Evolutionary conservation across 1,284 basidiomycete species (phyloP), one percentile per base, ranked within the genome.

Genomic region (Volvariella volvacea): DNA sequence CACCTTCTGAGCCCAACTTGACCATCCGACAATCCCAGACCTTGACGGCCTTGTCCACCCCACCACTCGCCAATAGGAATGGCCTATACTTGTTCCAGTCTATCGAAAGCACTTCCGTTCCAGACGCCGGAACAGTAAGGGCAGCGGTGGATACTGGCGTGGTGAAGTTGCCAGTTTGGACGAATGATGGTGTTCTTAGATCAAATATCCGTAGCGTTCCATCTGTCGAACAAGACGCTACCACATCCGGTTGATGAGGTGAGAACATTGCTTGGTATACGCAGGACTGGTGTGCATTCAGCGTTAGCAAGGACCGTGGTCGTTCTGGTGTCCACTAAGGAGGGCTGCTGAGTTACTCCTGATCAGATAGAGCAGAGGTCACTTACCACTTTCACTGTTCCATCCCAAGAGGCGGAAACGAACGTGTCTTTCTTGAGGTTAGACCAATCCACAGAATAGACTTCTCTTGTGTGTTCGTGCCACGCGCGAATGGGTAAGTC

Each of bases 381-480:
- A 70, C 88, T 45, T 55, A 93, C 93, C 33, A 97, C 60, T 65
- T 96, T 94, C 31, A 95, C 77, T 2, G 76, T 80, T 22, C 90
- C 91, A 60, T 99, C 95, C 95, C 95, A 98, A 17, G 87, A 91
- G 1, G 85, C 80, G 1, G 91, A 93, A 3, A 80, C 79, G 62
- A 99, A 98, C 1, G 80, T 74, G 49, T 92, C 85, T 63, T 99
- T 99, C 54, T 88, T 83, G 48, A 96, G 65, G 62, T 97, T 98
- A 51, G 88, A 94, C 95, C 95, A 99, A 63, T 99, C 92, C 9
- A 97, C 79, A n/a, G 87, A 88, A 66, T 92, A 94, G 4, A 93
- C 90, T 60, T 99, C 95, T 37, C 86, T 78, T 4, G 81, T 78
- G 61, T 99, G 95, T 64, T 98, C 95, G 52, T 90, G 83, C 94